Base-by-base conservation (phyloP, 495 filamentous ascomycete genomes). In the Aspergillus affinis region DNA sequence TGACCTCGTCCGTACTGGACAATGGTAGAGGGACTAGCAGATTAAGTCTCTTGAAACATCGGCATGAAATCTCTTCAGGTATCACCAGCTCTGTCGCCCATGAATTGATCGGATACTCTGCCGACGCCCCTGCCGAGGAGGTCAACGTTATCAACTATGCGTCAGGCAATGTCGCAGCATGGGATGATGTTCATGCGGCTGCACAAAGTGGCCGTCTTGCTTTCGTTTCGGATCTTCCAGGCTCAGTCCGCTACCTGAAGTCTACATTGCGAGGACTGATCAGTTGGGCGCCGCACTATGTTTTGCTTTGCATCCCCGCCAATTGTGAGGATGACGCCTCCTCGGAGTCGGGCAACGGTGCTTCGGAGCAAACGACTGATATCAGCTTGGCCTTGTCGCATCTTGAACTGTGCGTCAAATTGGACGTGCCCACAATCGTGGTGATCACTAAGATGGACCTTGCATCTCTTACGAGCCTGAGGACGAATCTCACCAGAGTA, bases 251-350 rank as follows among this genome's bases (percentile, higher is more conserved):
- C 41, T 98, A 92, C 73, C 81, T 92, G 46, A 86, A 93, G 58
- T 97, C 95, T 2, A 92, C 89, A 5, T 77, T 98, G 30, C 82
- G 93, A 54, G 91, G 92, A 0, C 76, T 98, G n/a, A 79, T 98
- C 50, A 92, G 93, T 54, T 98, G 94, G 92, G 91, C 90, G 20
- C 94, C 94, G 20, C 93, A 98, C 69, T 97, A 92, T 85, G 92
- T 91, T 7, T 68, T 95, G 48, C 82, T 97, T 12, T 95, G 95
- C 65, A 86, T 97, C 57, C 86, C 93, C 20, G 92, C 91, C 21
- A 90, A 93, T 66, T 87, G 89, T 61, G 81, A 78, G 29, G 84
- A 87, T 44, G 75, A 77, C 41, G 67, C 58, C 26, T 63, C 64
- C 17, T 54, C 71, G 13, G 74, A 83, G 1, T 65, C 76, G 41